Evolutionary conservation across 345 rosid species (phyloP).

Genomic region (Syzygium grande): DNA sequence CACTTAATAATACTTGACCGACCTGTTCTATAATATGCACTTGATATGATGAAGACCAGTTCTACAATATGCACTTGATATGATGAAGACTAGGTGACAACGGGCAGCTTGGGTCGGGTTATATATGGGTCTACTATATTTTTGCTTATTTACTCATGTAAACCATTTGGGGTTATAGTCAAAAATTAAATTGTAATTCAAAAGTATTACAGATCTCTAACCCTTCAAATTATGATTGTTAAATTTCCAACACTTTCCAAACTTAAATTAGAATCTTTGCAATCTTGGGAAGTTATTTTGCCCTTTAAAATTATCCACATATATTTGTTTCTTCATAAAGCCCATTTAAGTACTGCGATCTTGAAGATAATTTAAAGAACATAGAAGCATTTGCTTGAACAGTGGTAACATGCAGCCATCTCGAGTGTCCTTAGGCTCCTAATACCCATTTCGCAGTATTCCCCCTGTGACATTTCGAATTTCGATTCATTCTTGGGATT

Average conservation of each 20-base stretch:
- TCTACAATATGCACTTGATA: too few relatives aligned
- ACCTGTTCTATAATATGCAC: neutral
- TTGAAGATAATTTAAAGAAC: neutral
- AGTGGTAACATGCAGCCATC: neutral
- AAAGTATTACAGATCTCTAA: neutral
- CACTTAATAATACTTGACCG: neutral
- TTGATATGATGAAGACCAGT: too few relatives aligned
- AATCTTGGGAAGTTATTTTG: neutral
- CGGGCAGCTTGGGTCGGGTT: neutral
- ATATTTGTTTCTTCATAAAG: neutral
- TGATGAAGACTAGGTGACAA: neutral
- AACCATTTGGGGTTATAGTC: neutral
- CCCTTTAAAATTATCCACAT: too few relatives aligned
- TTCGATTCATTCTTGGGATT: too few relatives aligned
- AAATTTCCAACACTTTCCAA: too few relatives aligned
- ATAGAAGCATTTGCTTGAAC: neutral
- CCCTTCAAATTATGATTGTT: neutral
- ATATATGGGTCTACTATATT: neutral
- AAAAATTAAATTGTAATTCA: neutral
- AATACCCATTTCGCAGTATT: accelerated
- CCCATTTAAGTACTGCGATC: neutral
- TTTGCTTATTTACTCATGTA: neutral
- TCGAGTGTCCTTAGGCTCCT: neutral
- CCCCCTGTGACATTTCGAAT: too few relatives aligned
- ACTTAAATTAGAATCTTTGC: too few relatives aligned